phyloP scores from a whole-genome alignment of 805 yeast genomes.

The Dipodascus geniculatus region DNA sequence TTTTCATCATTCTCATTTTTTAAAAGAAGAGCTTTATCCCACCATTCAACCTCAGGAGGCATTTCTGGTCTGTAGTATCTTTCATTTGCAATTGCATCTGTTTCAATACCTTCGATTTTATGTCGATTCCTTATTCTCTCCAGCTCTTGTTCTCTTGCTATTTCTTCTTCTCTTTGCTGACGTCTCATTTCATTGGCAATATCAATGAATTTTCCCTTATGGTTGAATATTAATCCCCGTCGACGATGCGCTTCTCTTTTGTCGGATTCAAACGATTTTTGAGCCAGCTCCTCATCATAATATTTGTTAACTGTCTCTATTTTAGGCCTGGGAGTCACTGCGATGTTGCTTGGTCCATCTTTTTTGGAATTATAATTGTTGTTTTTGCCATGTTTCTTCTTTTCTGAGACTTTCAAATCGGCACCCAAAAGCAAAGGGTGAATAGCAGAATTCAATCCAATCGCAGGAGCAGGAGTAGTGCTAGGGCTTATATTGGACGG shows the following conservation, averaged over 20 bases:
- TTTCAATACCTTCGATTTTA: conserved; percentile 33
- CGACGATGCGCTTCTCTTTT: conserved; percentile 15
- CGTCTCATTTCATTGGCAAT: conserved; percentile 40
- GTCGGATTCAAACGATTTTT: conserved; percentile 9
- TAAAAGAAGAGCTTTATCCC: conserved; percentile 59
- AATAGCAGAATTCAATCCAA: conserved; percentile 22
- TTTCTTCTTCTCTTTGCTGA: conserved; percentile 26
- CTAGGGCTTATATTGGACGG: background rate
- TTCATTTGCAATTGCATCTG: conserved; percentile 47
- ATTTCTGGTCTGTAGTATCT: conserved; percentile 32
- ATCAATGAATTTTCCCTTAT: conserved; percentile 51
- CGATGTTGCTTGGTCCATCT: background rate
- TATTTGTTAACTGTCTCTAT: conserved; percentile 26
- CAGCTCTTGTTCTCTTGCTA: conserved; percentile 19
- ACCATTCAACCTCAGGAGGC: conserved; percentile 77
- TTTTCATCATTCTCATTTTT: conserved; percentile 26
- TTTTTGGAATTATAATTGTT: background rate
- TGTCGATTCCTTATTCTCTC: conserved; percentile 18
- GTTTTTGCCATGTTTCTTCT: background rate
- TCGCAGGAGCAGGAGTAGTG: background rate
- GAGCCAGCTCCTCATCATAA: conserved; percentile 15
- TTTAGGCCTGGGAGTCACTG: background rate
- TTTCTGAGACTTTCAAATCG: conserved; percentile 5
- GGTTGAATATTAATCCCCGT: conserved; percentile 40
- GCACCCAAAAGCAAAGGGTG: conserved; percentile 20